Evolutionary conservation across 768 basidiomycete genomes (phyloP).

Genomic region (Porphyrellus cyaneotinctus): DNA sequence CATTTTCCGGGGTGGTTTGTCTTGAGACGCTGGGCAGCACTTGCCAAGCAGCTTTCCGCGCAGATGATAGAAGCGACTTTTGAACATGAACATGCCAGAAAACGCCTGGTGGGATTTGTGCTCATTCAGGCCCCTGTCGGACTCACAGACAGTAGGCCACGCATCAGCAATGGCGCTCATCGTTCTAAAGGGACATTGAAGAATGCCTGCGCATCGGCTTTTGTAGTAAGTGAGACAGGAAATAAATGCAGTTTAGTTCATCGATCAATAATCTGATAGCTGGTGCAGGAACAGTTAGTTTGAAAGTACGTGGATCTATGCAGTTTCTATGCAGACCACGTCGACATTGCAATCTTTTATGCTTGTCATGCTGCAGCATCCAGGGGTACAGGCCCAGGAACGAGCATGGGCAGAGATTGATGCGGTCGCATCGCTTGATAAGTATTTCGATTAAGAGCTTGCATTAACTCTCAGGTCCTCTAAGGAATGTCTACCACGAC

Average conservation of each 20-base stretch:
- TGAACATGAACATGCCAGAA: slow-evolving; percentile 8
- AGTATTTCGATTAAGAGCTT: background rate
- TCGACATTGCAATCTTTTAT: slow-evolving; percentile 24
- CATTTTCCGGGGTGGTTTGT: slow-evolving; percentile 23
- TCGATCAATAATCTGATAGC: slow-evolving; percentile 3
- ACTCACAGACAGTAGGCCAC: slow-evolving; percentile 8
- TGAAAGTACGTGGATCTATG: background rate
- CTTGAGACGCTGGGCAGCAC: slow-evolving; percentile 25
- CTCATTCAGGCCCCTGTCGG: background rate
- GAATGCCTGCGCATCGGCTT: background rate
- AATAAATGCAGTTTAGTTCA: background rate
- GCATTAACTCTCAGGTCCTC: background rate
- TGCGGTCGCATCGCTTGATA: slow-evolving; percentile 25
- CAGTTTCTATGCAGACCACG: slow-evolving; percentile 4
- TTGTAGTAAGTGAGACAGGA: slow-evolving; percentile 11
- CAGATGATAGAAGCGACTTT: slow-evolving; percentile 17
- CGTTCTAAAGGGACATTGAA: slow-evolving; percentile 4
- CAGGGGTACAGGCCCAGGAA: slow-evolving; percentile 30
- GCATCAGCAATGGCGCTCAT: slow-evolving; percentile 13
- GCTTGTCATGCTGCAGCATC: slow-evolving; percentile 31
- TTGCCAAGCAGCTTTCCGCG: slow-evolving; percentile 2
- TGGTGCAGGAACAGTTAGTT: slow-evolving; percentile 19
- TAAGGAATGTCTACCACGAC: slow-evolving; percentile 16
- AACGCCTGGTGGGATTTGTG: slow-evolving; percentile 6
- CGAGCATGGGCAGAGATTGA: slow-evolving; percentile 32